phyloP scores from a whole-genome alignment of 2,329 filamentous ascomycete genomes.

The Ophiosphaerella narmari region DNA sequence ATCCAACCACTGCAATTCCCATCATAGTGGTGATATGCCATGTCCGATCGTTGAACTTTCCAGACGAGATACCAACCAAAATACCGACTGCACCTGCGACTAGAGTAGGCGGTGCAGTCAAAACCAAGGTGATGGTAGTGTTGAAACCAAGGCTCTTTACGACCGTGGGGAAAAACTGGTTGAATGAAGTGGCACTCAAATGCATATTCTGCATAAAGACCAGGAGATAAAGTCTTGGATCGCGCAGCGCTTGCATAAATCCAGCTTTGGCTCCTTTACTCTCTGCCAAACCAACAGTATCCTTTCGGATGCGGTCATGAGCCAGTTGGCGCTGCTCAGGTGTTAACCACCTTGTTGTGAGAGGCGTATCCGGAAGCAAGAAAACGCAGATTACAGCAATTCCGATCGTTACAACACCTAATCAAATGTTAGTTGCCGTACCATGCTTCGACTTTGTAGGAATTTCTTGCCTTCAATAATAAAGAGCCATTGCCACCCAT shows the following conservation, averaged over 20 bases:
- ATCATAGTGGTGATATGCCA: slow-evolving; percentile 48
- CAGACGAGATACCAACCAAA: slow-evolving; percentile 40
- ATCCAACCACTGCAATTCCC: slow-evolving; percentile 43
- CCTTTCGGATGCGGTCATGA: slow-evolving; percentile 44
- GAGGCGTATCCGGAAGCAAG: slow-evolving; percentile 44
- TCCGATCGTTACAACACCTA: slow-evolving; percentile 26
- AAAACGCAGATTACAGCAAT: slow-evolving; percentile 41
- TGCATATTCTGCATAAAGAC: slow-evolving; percentile 63
- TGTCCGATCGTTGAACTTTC: slow-evolving; percentile 46
- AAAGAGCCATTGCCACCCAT: slow-evolving; percentile 25
- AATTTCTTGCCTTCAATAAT: slow-evolving; percentile 22
- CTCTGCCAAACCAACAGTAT: slow-evolving; percentile 54
- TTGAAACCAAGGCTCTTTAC: slow-evolving; percentile 57
- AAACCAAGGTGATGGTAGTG: slow-evolving; percentile 56
- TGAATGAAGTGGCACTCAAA: slow-evolving; percentile 54
- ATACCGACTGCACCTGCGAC: slow-evolving; percentile 35
- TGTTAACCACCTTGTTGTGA: slow-evolving; percentile 51
- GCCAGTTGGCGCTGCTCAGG: slow-evolving; percentile 49
- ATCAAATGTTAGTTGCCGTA: neutral
- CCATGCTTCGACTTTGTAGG: neutral
- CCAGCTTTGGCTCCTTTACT: slow-evolving; percentile 53
- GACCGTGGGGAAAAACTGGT: slow-evolving; percentile 52
- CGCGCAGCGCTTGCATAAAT: slow-evolving; percentile 55
- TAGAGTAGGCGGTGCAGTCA: slow-evolving; percentile 46
- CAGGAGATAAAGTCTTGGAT: slow-evolving; percentile 60